Evolutionary conservation across 148 eudicot species (phyloP), one percentile per base, ranked within the genome.

Genomic region (Chenopodium suecicum): DNA sequence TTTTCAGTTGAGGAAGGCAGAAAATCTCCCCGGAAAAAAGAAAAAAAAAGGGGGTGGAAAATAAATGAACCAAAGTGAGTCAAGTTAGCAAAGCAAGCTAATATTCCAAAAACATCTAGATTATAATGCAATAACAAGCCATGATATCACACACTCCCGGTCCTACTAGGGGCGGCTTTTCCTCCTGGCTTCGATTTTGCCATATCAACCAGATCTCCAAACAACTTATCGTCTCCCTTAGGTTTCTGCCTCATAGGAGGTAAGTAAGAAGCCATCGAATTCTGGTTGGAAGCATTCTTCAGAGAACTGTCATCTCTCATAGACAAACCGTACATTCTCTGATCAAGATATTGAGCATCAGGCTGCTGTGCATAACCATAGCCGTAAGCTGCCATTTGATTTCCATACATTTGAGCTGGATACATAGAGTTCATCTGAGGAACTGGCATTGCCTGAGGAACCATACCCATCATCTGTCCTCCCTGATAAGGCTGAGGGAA

Each of bases 161-260:
- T 87, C 84, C 93, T 86, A 81, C 89, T 84, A 62, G 94, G 90
- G 56, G 88, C 70, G 58, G 90, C 54, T 88, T 91, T 91, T 4
- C 80, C 81, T 4, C 80, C 81, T 4, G 94, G 88, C 86, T 93
- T 95, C 78, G 87, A 83, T 78, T 92, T 95, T 2, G 99, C 87
- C 81, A 95, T 89, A 85, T 89, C 90, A 77, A 95, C 97, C 41
- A 95, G 93, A 82, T 95, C 99, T 13, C 99, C 98, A 56, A 95
- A 95, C n/a, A 95, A 87, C 89, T 94, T 95, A 77, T 95, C 98
- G 69, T 93, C 98, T 31, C 88, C 91, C 81, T 90, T 91, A 32
- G 87, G 44, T 63, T 90, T 84, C 82, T 85, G 92, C 90, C 83
- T 93, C 86, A 91, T 92, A 37, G 96, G 82, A 20, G 94, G 93